phyloP scores from a whole-genome alignment of 2,329 filamentous ascomycete genomes.

The Pezicula carpinea region DNA sequence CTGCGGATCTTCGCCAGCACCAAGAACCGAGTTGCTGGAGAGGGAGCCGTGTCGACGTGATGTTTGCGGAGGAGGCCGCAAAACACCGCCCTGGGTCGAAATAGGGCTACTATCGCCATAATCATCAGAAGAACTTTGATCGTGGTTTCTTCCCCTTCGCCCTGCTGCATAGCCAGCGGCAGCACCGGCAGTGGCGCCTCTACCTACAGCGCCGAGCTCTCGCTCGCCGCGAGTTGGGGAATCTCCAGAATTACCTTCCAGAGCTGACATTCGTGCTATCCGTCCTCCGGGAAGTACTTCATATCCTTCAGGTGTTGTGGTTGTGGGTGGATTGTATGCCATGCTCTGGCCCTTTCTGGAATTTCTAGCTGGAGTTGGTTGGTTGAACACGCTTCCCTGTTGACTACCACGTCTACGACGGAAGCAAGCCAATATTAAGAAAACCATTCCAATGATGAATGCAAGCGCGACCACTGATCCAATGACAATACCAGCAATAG shows the following conservation, averaged over 20 bases:
- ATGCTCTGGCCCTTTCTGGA: conserved; percentile 37
- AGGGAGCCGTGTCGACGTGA: conserved; percentile 79
- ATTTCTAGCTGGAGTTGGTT: conserved; percentile 69
- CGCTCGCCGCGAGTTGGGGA: conserved; percentile 36
- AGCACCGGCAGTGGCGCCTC: conserved; percentile 41
- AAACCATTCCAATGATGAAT: conserved; percentile 64
- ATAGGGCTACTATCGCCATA: conserved; percentile 69
- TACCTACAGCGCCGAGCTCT: conserved; percentile 21
- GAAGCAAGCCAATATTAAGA: conserved; percentile 46
- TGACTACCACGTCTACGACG: conserved; percentile 55
- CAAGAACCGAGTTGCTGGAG: conserved; percentile 76
- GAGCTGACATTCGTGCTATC: conserved; percentile 91
- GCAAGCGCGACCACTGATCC: conserved; percentile 69
- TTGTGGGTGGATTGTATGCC: conserved; percentile 33
- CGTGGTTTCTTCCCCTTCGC: conserved; percentile 41
- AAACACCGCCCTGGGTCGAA: conserved; percentile 52
- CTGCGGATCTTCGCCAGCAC: conserved; percentile 57
- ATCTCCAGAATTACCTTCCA: conserved; percentile 70
- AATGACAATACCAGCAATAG: conserved; percentile 86
- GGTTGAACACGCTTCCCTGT: conserved; percentile 77
- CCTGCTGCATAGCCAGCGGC: conserved; percentile 44
- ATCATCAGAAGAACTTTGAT: conserved; percentile 67
- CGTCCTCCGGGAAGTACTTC: conserved; percentile 80
- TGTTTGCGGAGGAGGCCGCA: conserved; percentile 51
- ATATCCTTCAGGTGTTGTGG: conserved; percentile 45